phyloP scores from a whole-genome alignment of 306 rosid genomes.

The Alnus rubra region DNA sequence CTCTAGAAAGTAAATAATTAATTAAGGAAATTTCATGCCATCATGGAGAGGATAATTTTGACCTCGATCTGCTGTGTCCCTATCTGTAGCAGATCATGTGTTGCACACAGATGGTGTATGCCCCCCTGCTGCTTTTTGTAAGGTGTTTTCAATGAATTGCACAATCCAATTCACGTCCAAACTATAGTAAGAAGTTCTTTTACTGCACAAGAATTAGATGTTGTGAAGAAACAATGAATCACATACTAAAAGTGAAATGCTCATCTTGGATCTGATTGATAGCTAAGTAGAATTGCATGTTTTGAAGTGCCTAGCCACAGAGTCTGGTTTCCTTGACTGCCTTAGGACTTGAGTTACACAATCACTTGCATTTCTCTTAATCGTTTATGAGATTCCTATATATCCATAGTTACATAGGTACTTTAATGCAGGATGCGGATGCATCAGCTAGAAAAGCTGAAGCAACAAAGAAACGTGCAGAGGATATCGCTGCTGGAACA shows the following conservation, averaged over 20 bases:
- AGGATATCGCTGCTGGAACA: conserved; percentile 75
- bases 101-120: background rate
- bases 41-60: background rate
- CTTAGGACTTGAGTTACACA: background rate
- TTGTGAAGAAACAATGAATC: background rate
- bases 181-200: background rate
- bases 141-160: background rate
- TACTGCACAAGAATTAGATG: background rate
- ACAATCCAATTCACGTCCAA: background rate
- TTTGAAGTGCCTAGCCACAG: background rate
- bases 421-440: conserved; percentile 62
- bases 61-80: background rate
- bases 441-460: conserved; percentile 71
- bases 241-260: background rate
- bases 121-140: background rate
- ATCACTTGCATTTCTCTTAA: background rate
- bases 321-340: background rate
- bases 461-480: conserved; percentile 69
- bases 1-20: background rate
- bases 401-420: background rate
- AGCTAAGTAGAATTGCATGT: background rate
- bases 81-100: background rate
- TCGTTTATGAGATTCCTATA: conserved; percentile 1
- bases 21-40: background rate
- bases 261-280: background rate